Conservation (phyloP, 768 basidiomycete species). For the Leccinum incarnatum region DNA sequence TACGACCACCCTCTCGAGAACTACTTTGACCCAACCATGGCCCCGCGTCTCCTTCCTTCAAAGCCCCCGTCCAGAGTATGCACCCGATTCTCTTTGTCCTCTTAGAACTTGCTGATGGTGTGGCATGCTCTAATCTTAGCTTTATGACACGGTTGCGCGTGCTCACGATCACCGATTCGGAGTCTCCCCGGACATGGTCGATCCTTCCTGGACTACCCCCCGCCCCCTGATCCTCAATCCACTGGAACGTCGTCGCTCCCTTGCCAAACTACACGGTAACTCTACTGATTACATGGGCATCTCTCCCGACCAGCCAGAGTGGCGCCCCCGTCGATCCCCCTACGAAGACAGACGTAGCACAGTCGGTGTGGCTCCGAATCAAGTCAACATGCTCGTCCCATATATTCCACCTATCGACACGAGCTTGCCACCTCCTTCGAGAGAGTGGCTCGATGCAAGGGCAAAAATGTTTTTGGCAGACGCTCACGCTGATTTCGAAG, state of each 20-base stretch:
- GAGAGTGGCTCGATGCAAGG: constrained; percentile 18
- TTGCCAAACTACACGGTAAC: constrained; percentile 11
- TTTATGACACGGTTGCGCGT: constrained; percentile 30
- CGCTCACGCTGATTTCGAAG: constrained; percentile 13
- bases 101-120: not conserved
- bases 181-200: constrained; percentile 8
- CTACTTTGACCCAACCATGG: constrained; percentile 25
- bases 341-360: constrained; percentile 25
- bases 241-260: constrained; percentile 16
- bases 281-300: constrained; percentile 27
- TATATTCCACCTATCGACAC: constrained; percentile 24
- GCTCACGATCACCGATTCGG: constrained; percentile 25
- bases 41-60: constrained; percentile 13
- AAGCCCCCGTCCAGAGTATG: constrained; percentile 17
- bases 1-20: constrained; percentile 26
- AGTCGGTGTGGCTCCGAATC: constrained; percentile 22
- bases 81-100: not conserved
- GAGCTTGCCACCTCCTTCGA: constrained; percentile 13
- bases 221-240: constrained; percentile 11
- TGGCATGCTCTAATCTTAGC: constrained; percentile 13
- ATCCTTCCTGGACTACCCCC: constrained; percentile 9
- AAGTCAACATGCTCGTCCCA: constrained; percentile 28
- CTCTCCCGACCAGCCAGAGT: constrained; percentile 20
- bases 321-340: constrained; percentile 25
- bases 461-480: constrained; percentile 15